These are phyloP conservation scores for Fusarium caatingaense DNA, from an alignment of 2,329 filamentous ascomycete species.

Conservation along the genomic window DNA sequence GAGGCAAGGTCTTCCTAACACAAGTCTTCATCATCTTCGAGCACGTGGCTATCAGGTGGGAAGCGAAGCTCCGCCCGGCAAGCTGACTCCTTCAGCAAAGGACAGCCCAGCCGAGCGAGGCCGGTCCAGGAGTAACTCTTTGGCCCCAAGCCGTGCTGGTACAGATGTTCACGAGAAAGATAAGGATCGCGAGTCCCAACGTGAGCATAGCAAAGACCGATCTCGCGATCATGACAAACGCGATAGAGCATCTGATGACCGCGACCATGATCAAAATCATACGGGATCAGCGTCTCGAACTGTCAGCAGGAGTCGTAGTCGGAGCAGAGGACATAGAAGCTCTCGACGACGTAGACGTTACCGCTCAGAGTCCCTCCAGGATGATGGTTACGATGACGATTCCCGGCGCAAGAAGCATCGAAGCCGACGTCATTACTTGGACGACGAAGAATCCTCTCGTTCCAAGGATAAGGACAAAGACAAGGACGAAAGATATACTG, in stretches of 20 bases:
- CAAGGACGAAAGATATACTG: constrained; percentile 58
- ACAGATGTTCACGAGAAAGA: constrained; percentile 50
- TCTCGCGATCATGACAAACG: constrained; percentile 42
- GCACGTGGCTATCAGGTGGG: constrained; percentile 63
- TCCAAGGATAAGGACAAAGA: constrained; percentile 50
- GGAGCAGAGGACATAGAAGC: constrained; percentile 59
- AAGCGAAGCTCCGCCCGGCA: constrained; percentile 51
- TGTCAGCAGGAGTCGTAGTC: constrained; percentile 51
- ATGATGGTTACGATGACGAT: constrained; percentile 58
- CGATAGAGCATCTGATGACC: constrained; percentile 32
- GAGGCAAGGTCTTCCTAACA: constrained; percentile 88
- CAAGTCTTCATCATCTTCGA: constrained; percentile 75
- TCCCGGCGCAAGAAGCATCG: constrained; percentile 64
- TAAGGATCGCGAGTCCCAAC: constrained; percentile 49
- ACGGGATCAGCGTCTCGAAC: constrained; percentile 50
- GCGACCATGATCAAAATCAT: constrained; percentile 44
- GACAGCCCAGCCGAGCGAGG: constrained; percentile 39
- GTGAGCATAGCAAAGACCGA: constrained; percentile 53
- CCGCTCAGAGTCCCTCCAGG: constrained; percentile 64
- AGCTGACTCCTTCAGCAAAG: constrained; percentile 24
- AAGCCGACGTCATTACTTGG: constrained; percentile 56
- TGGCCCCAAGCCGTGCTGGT: constrained; percentile 31
- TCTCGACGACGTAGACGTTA: constrained; percentile 64
- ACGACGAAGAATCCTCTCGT: constrained; percentile 58
- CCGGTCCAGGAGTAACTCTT: constrained; percentile 63